phyloP scores from a whole-genome alignment of 768 basidiomycete genomes.

The Suillus subaureus region DNA sequence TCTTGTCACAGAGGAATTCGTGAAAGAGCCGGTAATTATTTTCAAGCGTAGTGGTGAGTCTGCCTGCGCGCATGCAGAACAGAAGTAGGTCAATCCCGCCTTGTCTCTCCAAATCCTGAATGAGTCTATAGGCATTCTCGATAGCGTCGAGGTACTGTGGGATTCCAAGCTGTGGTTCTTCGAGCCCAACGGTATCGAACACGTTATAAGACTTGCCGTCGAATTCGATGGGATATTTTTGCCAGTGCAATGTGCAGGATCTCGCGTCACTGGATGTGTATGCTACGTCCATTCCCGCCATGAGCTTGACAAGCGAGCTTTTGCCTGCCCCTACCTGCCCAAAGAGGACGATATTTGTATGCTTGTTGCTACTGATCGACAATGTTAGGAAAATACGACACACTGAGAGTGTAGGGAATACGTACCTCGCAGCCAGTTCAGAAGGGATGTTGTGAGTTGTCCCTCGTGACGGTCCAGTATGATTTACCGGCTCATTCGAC shows the following conservation, averaged over 20 bases:
- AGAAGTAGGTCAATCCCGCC: conserved; percentile 44
- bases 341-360: conserved; percentile 40
- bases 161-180: conserved; percentile 32
- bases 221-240: conserved; percentile 28
- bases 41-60: conserved; percentile 37
- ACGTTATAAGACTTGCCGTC: conserved; percentile 22
- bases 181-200: conserved; percentile 39
- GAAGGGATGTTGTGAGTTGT: no score
- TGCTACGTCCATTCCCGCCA: conserved; percentile 26
- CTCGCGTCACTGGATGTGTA: conserved; percentile 29
- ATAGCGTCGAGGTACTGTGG: conserved; percentile 27
- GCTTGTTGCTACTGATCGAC: conserved; percentile 15
- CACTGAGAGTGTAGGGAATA: neutral
- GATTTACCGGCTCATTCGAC: neutral
- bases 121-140: conserved; percentile 33
- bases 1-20: conserved; percentile 38
- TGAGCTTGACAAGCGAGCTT: conserved; percentile 34
- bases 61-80: conserved; percentile 39
- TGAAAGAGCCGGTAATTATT: conserved; percentile 43
- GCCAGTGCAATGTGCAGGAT: conserved; percentile 39
- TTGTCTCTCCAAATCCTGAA: conserved; percentile 32
- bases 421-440: neutral
- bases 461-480: conserved; percentile 23
- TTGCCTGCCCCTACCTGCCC: conserved; percentile 44
- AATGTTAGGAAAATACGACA: neutral